Conservation (phyloP, 23 red algal genomes). For the Cyanidiococcus yangmingshanensis region DNA sequence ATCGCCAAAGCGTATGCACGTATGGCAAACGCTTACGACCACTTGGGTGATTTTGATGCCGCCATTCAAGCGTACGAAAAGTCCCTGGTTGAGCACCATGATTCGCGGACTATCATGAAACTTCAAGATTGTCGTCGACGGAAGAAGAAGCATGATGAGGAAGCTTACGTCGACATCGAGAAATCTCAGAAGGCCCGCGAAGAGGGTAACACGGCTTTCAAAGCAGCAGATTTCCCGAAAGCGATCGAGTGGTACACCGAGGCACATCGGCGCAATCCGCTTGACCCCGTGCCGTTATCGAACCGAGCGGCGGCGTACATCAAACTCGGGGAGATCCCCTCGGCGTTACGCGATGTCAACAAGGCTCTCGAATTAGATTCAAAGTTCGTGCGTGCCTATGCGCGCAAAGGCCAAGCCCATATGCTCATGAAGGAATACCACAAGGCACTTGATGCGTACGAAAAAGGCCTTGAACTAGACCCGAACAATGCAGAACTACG, state of each 20-base stretch:
- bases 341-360: constrained; percentile 88
- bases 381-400: constrained; percentile 77
- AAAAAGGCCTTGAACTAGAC: constrained; percentile 77
- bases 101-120: constrained; percentile 50
- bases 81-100: constrained; percentile 75
- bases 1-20: constrained; percentile 84
- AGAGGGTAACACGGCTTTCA: constrained; percentile 76
- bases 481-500: constrained; percentile 77
- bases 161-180: constrained; percentile 82
- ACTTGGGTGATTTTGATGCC: constrained; percentile 44
- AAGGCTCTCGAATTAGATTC: constrained; percentile 69
- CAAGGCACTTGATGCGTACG: constrained; percentile 82
- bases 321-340: constrained; percentile 89
- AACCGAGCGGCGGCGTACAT: constrained; percentile 95
- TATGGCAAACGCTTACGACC: constrained; percentile 75
- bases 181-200: constrained; percentile 43
- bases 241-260: constrained; percentile 91
- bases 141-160: constrained; percentile 51
- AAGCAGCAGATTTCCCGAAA: constrained; percentile 69
- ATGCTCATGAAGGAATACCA: constrained; percentile 99
- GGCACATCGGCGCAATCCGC: constrained; percentile 93
- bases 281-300: constrained; percentile 65
- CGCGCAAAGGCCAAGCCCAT: constrained; percentile 86
- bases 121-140: constrained; percentile 37
- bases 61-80: constrained; percentile 83